phyloP scores from a whole-genome alignment of 306 rosid species.

The Betula pendula region DNA sequence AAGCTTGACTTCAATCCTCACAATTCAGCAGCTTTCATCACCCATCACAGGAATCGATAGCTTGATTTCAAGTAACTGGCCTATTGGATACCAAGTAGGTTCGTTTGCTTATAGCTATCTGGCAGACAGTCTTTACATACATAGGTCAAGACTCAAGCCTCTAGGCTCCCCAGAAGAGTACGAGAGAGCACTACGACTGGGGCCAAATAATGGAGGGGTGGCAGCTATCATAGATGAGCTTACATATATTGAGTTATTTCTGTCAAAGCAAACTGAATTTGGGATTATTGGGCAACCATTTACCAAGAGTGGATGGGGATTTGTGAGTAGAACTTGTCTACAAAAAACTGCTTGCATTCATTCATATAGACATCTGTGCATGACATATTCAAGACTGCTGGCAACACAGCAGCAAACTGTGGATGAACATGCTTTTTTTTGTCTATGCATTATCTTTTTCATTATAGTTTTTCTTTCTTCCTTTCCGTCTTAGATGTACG shows the following conservation, averaged over 20 bases:
- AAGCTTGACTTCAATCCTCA: slow-evolving; percentile 89
- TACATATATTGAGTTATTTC: slow-evolving; percentile 74
- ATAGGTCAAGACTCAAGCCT: slow-evolving; percentile 62
- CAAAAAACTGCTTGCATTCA: slow-evolving; percentile 17
- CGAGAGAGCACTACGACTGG: slow-evolving; percentile 64
- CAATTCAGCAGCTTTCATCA: slow-evolving; percentile 86
- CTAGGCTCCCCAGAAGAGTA: slow-evolving; percentile 86
- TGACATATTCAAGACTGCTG: slow-evolving; percentile 4
- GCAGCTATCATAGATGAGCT: slow-evolving; percentile 92
- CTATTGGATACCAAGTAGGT: slow-evolving; percentile 93
- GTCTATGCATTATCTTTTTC: background rate
- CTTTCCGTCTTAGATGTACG: background rate
- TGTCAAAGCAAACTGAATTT: slow-evolving; percentile 65
- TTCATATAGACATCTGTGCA: slow-evolving; percentile 1
- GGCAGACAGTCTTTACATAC: slow-evolving; percentile 62
- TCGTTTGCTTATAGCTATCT: slow-evolving; percentile 85
- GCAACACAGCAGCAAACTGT: background rate
- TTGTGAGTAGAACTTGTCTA: slow-evolving; percentile 65
- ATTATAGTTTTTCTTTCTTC: background rate
- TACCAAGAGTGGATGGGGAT: slow-evolving; percentile 92
- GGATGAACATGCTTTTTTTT: background rate
- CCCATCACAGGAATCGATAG: slow-evolving; percentile 88
- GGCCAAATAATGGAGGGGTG: slow-evolving; percentile 84
- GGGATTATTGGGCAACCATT: slow-evolving; percentile 86
- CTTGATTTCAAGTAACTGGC: slow-evolving; percentile 70